Conservation (phyloP, 805 yeast species). For the Metschnikowia cubensis region DNA sequence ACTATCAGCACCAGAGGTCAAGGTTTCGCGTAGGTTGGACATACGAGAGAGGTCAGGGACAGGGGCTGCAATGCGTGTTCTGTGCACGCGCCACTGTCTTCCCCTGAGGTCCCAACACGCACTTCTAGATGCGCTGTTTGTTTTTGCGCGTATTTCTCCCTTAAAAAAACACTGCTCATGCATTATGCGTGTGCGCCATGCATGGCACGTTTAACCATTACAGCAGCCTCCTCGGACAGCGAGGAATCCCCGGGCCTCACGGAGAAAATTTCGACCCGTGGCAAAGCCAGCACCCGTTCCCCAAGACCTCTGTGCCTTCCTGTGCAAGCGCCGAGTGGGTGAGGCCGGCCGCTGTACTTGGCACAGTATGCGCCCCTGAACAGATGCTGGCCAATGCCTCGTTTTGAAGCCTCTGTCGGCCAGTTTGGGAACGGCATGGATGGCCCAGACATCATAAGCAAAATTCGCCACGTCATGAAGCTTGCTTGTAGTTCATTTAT, state of each 20-base stretch:
- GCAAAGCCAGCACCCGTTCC: background rate
- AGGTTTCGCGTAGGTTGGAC: background rate
- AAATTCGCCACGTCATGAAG: background rate
- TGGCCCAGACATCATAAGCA: background rate
- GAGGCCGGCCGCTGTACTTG: background rate
- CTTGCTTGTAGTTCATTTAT: background rate
- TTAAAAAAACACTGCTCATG: slow-evolving; percentile 2
- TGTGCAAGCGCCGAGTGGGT: background rate
- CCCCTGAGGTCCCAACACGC: slow-evolving; percentile 1
- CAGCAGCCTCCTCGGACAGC: background rate
- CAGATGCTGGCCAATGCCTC: background rate
- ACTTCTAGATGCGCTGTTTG: background rate
- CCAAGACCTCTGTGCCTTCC: background rate
- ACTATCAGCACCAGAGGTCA: background rate
- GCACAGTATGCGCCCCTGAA: background rate
- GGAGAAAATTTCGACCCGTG: background rate
- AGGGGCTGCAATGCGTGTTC: slow-evolving; percentile 1
- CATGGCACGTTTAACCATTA: background rate
- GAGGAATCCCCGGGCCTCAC: background rate
- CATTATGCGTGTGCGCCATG: slow-evolving; percentile 1
- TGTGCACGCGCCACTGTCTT: background rate
- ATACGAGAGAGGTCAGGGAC: background rate
- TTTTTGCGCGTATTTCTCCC: slow-evolving; percentile 3
- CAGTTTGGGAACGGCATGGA: background rate
- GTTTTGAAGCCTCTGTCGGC: background rate